A percentile compares a stretch with the other conserved stretches of the same genome.
Evolutionary conservation across 202 grass and related monocot genomes (phyloP).

Genomic region (Carex sylvatica): DNA sequence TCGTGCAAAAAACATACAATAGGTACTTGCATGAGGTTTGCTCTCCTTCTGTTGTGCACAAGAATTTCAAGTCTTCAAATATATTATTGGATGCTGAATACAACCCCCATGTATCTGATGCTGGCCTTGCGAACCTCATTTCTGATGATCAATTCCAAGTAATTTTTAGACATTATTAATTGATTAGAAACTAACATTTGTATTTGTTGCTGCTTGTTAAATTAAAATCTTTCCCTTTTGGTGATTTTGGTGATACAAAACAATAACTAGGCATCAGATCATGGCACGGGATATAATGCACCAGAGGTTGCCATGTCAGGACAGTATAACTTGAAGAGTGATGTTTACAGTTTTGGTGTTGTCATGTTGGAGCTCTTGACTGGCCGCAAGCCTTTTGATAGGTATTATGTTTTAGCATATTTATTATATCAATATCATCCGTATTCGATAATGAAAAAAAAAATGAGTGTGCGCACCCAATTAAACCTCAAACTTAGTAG

Average conservation of each 20-base stretch:
- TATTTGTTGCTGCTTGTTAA: conserved; percentile 13
- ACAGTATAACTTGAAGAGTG: conserved; percentile 86
- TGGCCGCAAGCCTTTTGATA: conserved; percentile 72
- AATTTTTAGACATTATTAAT: conserved; percentile 28
- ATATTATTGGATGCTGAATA: conserved; percentile 88
- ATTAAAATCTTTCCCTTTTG: neutral
- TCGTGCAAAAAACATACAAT: neutral
- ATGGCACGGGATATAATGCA: conserved; percentile 60
- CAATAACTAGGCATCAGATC: conserved; percentile 47
- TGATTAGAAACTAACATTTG: neutral
- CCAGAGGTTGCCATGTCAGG: conserved; percentile 83
- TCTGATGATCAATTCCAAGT: conserved; percentile 88
- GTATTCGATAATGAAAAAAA: neutral
- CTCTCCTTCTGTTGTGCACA: conserved; percentile 84
- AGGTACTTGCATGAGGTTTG: conserved; percentile 98
- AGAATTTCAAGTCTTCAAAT: conserved; percentile 98
- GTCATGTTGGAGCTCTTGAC: conserved; percentile 98
- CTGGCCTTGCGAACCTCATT: conserved; percentile 64
- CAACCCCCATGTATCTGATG: conserved; percentile 86
- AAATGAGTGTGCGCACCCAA: neutral
- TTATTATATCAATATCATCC: neutral
- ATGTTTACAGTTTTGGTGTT: conserved; percentile 93
- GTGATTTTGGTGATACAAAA: conserved; percentile 21
- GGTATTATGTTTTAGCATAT: conserved; percentile 31
- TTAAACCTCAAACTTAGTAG: neutral